phyloP scores from a whole-genome alignment of 768 basidiomycete genomes.

The Cystofilobasidium capitatum region DNA sequence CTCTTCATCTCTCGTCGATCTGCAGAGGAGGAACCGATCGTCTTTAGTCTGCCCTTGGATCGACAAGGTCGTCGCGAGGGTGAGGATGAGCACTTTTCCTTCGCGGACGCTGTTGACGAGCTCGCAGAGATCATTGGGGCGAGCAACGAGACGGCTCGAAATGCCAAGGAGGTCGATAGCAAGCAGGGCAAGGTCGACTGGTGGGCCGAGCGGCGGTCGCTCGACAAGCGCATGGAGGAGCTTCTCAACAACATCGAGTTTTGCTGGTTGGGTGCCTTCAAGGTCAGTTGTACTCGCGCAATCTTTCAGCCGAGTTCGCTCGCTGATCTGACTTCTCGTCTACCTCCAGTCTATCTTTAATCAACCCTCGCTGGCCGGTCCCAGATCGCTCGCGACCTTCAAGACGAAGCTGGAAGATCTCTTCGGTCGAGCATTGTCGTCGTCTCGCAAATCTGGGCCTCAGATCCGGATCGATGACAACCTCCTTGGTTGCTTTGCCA shows the following conservation, averaged over 20 bases:
- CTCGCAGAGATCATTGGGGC: slow-evolving; percentile 66
- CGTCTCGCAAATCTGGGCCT: slow-evolving; percentile 48
- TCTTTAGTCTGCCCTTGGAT: slow-evolving; percentile 77
- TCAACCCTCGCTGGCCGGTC: slow-evolving; percentile 43
- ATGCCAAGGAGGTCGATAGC: slow-evolving; percentile 58
- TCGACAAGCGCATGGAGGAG: slow-evolving; percentile 67
- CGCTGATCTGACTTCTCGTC: background rate
- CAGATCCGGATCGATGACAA: slow-evolving; percentile 51
- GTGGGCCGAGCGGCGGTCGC: slow-evolving; percentile 70
- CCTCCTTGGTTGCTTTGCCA: slow-evolving; percentile 77
- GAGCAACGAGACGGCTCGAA: slow-evolving; percentile 66
- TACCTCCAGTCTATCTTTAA: slow-evolving; percentile 41
- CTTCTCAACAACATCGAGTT: slow-evolving; percentile 80
- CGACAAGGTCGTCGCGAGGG: slow-evolving; percentile 66
- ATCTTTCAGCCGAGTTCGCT: slow-evolving; percentile 43
- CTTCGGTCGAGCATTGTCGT: slow-evolving; percentile 53
- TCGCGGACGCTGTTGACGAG: slow-evolving; percentile 62
- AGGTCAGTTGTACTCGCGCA: slow-evolving; percentile 47
- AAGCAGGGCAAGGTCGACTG: slow-evolving; percentile 58
- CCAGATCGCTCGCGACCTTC: slow-evolving; percentile 50
- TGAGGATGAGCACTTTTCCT: slow-evolving; percentile 56
- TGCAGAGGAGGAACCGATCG: slow-evolving; percentile 52
- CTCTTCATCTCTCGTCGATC: slow-evolving; percentile 75
- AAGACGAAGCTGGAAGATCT: slow-evolving; percentile 62
- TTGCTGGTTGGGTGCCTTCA: slow-evolving; percentile 95